Conservation (phyloP, 2,329 filamentous ascomycete species). For the Aquanectria penicillioides region DNA sequence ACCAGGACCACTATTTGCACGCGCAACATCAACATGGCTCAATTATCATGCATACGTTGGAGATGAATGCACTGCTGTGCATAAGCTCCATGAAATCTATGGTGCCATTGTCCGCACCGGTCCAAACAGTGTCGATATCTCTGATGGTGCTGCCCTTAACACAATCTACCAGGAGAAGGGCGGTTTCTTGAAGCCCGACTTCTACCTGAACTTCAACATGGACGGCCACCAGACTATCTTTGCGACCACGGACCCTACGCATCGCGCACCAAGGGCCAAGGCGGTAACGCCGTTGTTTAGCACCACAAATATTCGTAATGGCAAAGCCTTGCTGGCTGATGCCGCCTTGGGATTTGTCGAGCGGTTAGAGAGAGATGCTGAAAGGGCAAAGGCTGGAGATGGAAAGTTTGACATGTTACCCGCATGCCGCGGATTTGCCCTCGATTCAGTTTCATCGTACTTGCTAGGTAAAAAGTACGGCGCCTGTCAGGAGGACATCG, state of each 20-base stretch:
- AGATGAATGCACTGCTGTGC: too few species aligned
- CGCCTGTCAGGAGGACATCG: conserved; percentile 5
- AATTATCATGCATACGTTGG: too few species aligned
- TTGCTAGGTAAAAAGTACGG: conserved; percentile 61
- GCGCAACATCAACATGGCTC: too few species aligned
- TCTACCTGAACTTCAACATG: conserved; percentile 66
- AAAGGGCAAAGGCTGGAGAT: neutral
- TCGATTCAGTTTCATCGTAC: conserved; percentile 65
- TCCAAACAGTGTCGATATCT: conserved; percentile 31
- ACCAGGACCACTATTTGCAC: too few species aligned
- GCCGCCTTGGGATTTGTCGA: neutral
- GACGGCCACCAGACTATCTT: conserved; percentile 66
- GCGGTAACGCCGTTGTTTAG: conserved; percentile 61
- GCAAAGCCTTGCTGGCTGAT: neutral
- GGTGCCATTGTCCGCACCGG: conserved; percentile 29
- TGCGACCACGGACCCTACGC: conserved; percentile 52
- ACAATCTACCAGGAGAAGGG: conserved; percentile 63
- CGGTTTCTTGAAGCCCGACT: conserved; percentile 62
- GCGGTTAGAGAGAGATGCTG: neutral
- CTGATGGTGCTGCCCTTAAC: conserved; percentile 42
- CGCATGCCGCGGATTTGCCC: conserved; percentile 55
- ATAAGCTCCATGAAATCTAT: conserved; percentile 21
- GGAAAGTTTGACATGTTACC: conserved; percentile 12
- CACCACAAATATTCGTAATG: conserved; percentile 55
- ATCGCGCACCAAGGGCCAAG: conserved; percentile 57